phyloP scores from a whole-genome alignment of 192 early-diverging fungal species.

The Backusella westeae region DNA sequence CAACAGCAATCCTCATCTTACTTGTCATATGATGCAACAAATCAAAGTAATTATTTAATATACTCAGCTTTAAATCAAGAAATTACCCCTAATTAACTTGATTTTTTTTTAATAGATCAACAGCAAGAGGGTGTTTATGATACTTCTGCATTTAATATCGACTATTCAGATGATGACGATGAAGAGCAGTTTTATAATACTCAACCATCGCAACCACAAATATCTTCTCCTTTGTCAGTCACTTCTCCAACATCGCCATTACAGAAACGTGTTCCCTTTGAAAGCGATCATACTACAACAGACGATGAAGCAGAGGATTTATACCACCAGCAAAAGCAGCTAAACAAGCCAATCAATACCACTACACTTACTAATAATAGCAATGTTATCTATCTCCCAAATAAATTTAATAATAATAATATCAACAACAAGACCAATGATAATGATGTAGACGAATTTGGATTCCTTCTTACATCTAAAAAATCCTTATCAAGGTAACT shows the following conservation, averaged over 20 bases:
- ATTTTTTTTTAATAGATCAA: neutral
- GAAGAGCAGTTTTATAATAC: neutral
- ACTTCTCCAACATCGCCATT: neutral
- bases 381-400: neutral
- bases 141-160: slow-evolving; percentile 33
- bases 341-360: neutral
- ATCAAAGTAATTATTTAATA: neutral
- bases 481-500: slow-evolving; percentile 6
- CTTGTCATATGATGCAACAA: neutral
- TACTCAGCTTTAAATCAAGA: neutral
- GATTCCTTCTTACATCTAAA: slow-evolving; percentile 13
- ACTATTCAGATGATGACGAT: slow-evolving; percentile 38
- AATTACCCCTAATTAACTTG: neutral
- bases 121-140: slow-evolving; percentile 13
- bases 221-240: neutral
- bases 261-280: neutral
- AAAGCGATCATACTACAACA: neutral
- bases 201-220: too few relatives aligned
- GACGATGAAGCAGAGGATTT: slow-evolving; percentile 20
- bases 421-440: neutral
- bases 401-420: neutral
- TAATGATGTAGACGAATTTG: slow-evolving; percentile 23
- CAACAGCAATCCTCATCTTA: neutral
- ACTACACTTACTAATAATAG: neutral
- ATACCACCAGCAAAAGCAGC: neutral